These are phyloP conservation scores for Inga leiocalycina DNA, from an alignment of 306 rosid genomes.

Conservation along the genomic window DNA sequence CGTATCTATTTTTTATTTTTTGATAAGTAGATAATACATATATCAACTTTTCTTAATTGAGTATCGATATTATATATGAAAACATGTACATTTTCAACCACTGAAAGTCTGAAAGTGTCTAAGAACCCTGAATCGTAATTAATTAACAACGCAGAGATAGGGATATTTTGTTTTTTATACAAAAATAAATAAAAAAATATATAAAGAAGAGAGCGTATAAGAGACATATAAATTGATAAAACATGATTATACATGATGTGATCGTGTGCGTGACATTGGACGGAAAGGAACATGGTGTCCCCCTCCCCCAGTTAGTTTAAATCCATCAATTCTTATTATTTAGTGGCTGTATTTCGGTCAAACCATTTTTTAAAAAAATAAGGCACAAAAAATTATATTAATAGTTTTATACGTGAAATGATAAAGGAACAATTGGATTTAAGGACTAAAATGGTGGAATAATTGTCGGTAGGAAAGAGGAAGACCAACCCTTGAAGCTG, in stretches of 20 bases:
- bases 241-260: neutral
- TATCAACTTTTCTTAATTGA: too few species aligned
- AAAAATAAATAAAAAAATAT: neutral
- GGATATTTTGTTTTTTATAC: neutral
- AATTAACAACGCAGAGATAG: neutral
- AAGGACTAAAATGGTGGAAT: neutral
- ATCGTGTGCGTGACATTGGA: neutral
- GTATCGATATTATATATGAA: neutral
- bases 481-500: neutral
- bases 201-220: neutral
- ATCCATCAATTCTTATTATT: neutral
- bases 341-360: neutral
- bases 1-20: neutral
- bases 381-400: neutral
- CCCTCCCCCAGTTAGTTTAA: neutral
- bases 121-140: neutral
- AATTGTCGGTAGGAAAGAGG: neutral
- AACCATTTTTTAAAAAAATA: neutral
- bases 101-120: neutral
- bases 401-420: neutral
- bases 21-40: too few species aligned
- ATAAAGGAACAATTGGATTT: neutral
- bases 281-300: neutral
- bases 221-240: neutral
- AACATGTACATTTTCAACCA: neutral